Conservation (phyloP, 306 rosid species). For the Arachis stenosperma region DNA sequence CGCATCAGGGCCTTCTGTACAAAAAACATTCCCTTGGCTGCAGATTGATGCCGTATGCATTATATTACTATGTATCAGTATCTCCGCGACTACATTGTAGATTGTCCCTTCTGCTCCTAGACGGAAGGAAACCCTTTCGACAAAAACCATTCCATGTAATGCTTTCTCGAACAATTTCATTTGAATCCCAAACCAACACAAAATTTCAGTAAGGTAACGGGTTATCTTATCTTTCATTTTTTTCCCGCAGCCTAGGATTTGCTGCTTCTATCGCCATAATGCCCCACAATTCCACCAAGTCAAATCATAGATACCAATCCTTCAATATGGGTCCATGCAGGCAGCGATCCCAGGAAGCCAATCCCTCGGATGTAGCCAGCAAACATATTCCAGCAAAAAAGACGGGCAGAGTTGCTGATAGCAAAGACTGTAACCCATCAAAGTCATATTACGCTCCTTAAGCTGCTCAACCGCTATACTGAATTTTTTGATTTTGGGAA, state of each 20-base stretch:
- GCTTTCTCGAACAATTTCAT: conserved; percentile 51
- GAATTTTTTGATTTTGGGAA: conserved; percentile 93
- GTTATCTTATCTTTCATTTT: conserved; percentile 72
- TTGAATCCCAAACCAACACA: conserved; percentile 67
- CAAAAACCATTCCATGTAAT: conserved; percentile 81
- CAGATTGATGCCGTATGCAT: conserved; percentile 48
- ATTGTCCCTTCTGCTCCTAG: conserved; percentile 44
- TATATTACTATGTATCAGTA: conserved; percentile 40
- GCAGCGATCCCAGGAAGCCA: conserved; percentile 49
- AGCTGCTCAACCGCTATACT: conserved; percentile 77
- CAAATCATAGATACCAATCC: conserved; percentile 55
- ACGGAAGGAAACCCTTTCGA: conserved; percentile 62
- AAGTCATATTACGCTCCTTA: conserved; percentile 51
- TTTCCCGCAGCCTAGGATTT: conserved; percentile 76
- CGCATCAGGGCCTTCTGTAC: conserved; percentile 71
- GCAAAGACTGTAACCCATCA: conserved; percentile 95
- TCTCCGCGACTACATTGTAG: conserved; percentile 47
- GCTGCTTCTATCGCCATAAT: conserved; percentile 59
- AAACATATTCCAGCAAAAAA: conserved; percentile 63
- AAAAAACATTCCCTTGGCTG: conserved; percentile 38
- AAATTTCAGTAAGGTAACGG: conserved; percentile 72
- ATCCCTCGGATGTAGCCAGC: conserved; percentile 54
- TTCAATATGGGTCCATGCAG: conserved; percentile 49
- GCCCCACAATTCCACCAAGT: conserved; percentile 59
- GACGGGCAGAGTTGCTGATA: conserved; percentile 86